Evolutionary conservation across 768 basidiomycete species (phyloP), one percentile per base, ranked within the genome.

Genomic region (Daedalea quercina): DNA sequence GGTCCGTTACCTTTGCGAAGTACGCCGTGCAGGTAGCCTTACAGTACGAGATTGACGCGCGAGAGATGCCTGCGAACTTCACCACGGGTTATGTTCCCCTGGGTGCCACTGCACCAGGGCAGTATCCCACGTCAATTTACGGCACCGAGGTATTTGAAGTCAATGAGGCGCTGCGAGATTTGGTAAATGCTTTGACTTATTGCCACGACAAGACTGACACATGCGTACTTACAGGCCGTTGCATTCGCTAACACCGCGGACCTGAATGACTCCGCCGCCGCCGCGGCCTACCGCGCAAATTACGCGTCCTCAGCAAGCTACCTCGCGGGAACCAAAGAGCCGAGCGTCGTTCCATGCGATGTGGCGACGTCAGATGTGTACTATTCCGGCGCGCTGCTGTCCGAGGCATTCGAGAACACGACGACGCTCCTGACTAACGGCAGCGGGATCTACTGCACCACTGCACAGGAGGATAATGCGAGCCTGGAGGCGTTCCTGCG

Each of bases 91-190:
- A 72, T 56, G 67, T 69, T 50, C 62, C 69, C 1, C 65, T 60
- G 37, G 70, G 68, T 2, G 60, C 67, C 23, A 56, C 44, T 23
- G 58, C 51, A 7, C 70, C 70, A 1, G 65, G 60, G 40, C 44
- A 62, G 40, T 60, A 54, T 24, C 69, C 65, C 11, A 53, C 54
- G 12, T 44, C 50, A 25, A 57, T 70, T 23, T 73, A 75, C 57
- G 73, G 74, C 19, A 75, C 72, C 20, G 73, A 75, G 63, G 69
- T 74, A n/a, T 74, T 69, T 60, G 71, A 74, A 62, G 60, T 76
- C 53, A 76, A 75, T 61, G 72, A 72, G 26, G 67, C 66, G 48
- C 64, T 76, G 9, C 65, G 70, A 12, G 60, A 68, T 26, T 52
- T 60, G 2, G 37, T 40, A 15, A 15, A 15, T 40, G 19, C 37